phyloP scores from a whole-genome alignment of 2,329 filamentous ascomycete genomes.

The Trichothecium sympodiale region DNA sequence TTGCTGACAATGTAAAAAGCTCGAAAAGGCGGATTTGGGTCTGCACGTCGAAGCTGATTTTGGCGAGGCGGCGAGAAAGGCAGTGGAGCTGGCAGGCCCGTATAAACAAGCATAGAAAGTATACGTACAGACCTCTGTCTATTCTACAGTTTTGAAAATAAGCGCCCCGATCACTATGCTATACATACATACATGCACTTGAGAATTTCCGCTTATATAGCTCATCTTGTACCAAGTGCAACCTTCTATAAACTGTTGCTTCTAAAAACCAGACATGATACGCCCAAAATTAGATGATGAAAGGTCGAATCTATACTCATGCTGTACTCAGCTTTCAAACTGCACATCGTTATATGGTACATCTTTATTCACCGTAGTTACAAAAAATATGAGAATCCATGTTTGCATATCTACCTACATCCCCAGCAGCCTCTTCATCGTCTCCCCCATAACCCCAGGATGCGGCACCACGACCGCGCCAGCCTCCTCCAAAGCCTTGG shows the following conservation, averaged over 20 bases:
- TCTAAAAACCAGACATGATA: not conserved
- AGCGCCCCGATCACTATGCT: no score
- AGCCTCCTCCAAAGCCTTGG: slow-evolving; percentile 19
- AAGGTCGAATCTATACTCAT: no score
- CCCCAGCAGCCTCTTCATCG: slow-evolving; percentile 21
- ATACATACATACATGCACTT: no score
- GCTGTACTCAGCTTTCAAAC: no score
- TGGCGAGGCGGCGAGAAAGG: slow-evolving; percentile 20
- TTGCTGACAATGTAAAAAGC: slow-evolving; percentile 11
- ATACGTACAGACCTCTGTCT: no score
- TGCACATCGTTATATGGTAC: no score
- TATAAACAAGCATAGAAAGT: not conserved
- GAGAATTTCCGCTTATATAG: no score
- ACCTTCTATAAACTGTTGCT: not conserved
- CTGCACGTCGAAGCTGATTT: slow-evolving; percentile 27
- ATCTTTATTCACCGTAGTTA: no score
- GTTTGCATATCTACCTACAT: slow-evolving; percentile 3
- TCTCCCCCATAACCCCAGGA: slow-evolving; percentile 23
- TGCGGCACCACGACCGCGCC: slow-evolving; percentile 26
- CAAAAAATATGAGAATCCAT: not conserved
- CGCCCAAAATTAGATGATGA: not conserved
- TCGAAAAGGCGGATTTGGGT: slow-evolving; percentile 22
- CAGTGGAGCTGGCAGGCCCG: slow-evolving; percentile 19
- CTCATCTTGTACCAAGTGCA: no score
- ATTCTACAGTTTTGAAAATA: no score